phyloP scores from a whole-genome alignment of 495 filamentous ascomycete species.

The Astrothelium subdiscretum region DNA sequence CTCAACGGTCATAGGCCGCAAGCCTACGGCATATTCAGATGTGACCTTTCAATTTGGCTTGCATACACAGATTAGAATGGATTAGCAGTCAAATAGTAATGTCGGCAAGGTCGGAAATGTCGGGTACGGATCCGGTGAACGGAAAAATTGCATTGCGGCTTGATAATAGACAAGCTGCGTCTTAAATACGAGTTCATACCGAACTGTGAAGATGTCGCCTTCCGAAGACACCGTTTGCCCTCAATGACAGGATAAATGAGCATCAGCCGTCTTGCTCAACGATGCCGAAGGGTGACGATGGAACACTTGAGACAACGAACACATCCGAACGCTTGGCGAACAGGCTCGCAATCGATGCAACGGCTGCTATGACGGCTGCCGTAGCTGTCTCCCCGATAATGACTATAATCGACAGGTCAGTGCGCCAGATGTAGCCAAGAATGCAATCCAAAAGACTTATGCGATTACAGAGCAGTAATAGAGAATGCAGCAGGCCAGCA shows the following conservation, averaged over 20 bases:
- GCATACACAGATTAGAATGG: background rate
- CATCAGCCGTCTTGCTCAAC: background rate
- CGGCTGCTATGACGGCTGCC: background rate
- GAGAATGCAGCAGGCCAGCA: background rate
- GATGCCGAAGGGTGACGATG: background rate
- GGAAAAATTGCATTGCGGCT: background rate
- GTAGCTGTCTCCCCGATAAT: background rate
- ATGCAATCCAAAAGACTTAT: background rate
- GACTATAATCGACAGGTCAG: constrained; percentile 1
- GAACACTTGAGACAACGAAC: background rate
- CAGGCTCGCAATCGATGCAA: background rate
- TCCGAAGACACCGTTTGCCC: background rate
- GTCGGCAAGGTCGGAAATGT: background rate
- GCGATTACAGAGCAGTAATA: background rate
- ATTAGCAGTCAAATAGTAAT: background rate
- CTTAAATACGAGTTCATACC: background rate
- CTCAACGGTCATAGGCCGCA: background rate
- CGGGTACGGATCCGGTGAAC: background rate
- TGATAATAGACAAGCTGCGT: background rate
- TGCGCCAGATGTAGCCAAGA: background rate
- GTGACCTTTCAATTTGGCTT: background rate
- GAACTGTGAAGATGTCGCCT: background rate
- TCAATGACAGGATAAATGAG: background rate
- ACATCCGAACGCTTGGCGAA: background rate
- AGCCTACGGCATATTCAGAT: background rate